phyloP scores from a whole-genome alignment of 345 rosid genomes.

The Murraya paniculata region DNA sequence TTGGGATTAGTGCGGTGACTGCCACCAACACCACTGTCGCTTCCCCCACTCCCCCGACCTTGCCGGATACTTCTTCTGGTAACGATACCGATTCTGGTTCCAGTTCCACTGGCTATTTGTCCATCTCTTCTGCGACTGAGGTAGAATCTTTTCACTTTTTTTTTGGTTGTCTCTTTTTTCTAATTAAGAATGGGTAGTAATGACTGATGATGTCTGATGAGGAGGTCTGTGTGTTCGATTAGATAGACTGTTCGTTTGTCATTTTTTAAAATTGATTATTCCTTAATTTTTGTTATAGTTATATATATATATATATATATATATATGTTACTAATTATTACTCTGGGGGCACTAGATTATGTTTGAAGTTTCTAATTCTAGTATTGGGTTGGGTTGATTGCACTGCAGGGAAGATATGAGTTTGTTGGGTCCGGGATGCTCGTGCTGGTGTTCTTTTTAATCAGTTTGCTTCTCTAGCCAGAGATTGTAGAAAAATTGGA shows the following conservation, averaged over 20 bases:
- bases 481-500: not conserved
- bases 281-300: not conserved
- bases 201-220: too few relatives aligned
- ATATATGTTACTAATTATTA: too few relatives aligned
- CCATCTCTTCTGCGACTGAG: slow-evolving; percentile 39
- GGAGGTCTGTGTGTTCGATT: too few relatives aligned
- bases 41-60: slow-evolving; percentile 17
- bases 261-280: not conserved
- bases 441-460: slow-evolving; percentile 1
- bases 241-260: not conserved
- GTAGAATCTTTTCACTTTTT: slow-evolving; percentile 23
- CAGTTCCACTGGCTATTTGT: slow-evolving; percentile 40
- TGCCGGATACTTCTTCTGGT: slow-evolving; percentile 26
- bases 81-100: not conserved
- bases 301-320: too few relatives aligned
- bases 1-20: slow-evolving; percentile 27
- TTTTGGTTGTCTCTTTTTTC: slow-evolving; percentile 1
- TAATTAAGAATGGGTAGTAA: not conserved
- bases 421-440: not conserved
- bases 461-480: not conserved
- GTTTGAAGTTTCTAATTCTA: not conserved
- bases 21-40: slow-evolving; percentile 10
- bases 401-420: slow-evolving; percentile 14
- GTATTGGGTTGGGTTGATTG: not conserved
- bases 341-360: too few relatives aligned